Conservation (phyloP, 2,329 filamentous ascomycete species). For the Dendryphion nanum region DNA sequence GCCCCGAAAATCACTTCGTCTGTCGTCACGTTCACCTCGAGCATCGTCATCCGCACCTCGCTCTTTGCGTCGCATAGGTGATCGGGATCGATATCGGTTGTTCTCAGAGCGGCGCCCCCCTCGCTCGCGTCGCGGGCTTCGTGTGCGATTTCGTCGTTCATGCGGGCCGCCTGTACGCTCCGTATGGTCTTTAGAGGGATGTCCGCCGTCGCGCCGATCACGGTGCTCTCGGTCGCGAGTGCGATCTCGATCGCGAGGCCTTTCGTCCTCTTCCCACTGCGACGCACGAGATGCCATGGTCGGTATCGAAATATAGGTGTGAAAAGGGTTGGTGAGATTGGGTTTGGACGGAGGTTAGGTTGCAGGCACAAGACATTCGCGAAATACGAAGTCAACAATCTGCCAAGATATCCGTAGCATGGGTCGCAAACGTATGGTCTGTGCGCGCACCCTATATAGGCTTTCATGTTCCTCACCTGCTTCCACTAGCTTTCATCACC, state of each 20-base stretch:
- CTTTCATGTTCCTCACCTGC: too few species aligned
- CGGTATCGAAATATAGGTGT: too few species aligned
- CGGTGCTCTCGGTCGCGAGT: neutral
- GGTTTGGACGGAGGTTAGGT: too few species aligned
- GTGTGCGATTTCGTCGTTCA: slow-evolving; percentile 29
- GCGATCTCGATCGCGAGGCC: neutral
- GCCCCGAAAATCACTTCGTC: slow-evolving; percentile 6
- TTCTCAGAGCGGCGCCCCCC: slow-evolving; percentile 21
- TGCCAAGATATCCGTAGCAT: too few species aligned
- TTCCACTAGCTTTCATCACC: too few species aligned
- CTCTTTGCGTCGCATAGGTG: slow-evolving; percentile 10
- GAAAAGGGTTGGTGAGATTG: too few species aligned
- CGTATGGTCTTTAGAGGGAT: too few species aligned
- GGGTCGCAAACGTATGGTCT: too few species aligned
- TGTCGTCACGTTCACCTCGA: slow-evolving; percentile 12
- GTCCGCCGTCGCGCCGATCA: neutral
- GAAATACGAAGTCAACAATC: too few species aligned
- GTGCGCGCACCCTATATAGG: too few species aligned
- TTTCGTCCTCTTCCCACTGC: neutral
- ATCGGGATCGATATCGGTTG: slow-evolving; percentile 26
- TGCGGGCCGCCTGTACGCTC: neutral
- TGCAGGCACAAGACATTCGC: too few species aligned
- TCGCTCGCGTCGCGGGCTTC: slow-evolving; percentile 32
- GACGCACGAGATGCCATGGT: neutral
- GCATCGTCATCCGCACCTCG: too few species aligned